Base-by-base conservation (phyloP, 2,329 filamentous ascomycete genomes). In the Dactylellina parvicollis region DNA sequence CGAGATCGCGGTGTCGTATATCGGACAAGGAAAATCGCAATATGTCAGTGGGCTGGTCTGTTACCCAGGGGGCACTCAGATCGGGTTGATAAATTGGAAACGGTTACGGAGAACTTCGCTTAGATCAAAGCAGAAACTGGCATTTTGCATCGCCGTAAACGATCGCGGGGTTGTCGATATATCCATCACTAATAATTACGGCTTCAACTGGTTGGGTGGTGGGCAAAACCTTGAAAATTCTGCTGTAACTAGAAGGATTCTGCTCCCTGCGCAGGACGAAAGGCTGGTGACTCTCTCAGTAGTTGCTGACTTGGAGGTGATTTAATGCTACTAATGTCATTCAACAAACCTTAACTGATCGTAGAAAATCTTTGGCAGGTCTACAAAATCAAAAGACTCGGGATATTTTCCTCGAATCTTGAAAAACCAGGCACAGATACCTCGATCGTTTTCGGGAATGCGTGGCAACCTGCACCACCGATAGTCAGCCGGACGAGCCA, bases 361-460 rank as follows among this genome's bases (percentile, higher is more conserved):
- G 18, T 22, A 2, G 40, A 18, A 44, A 24, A 44, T 44, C 3
- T 49, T 2, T 28, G 5, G 20, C 24, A 65, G 60, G 49, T 34
- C 2, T 65, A 56, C 38, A 65, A 40, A 38, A 47, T 55, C 12
- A 65, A 65, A 36, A 52, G 60, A 14, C 50, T 65, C 3, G 60
- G 60, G n/a, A 22, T 65, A 16, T 56, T 55, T 22, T 55, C 47
- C 22, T 26, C 47, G 16, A 42, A 22, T 24, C 9, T 65, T 34
- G 26, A 12, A 32, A 3, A 10, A 5, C 16, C n/a, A 7, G 14
- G 5, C 20, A 2, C 12, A 10, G 20, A 28, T 2, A 34, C 26
- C 7, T 4, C n/a, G 2, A 20, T 34, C n/a, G 28, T 34, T 18
- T 16, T 18, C 16, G 34, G 34, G 2, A 56, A 56, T 26, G 4